These are phyloP conservation scores for Graphiopsis chlorocephala DNA, from an alignment of 2,329 filamentous ascomycete species.

Conservation along the genomic window DNA sequence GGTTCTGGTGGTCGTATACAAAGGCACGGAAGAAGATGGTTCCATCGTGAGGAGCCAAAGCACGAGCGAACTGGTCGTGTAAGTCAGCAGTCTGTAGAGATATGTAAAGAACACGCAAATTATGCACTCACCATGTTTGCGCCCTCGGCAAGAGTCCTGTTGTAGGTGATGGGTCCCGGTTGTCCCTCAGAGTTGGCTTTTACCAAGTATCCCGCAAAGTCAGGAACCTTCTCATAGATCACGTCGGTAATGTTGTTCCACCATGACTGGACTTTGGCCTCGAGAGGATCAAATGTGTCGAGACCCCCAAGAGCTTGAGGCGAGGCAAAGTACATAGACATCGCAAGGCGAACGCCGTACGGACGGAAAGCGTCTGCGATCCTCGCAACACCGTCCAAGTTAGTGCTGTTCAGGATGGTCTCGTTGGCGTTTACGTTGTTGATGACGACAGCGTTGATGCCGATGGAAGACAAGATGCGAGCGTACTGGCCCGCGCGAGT, in stretches of 20 bases:
- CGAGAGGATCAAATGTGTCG: constrained; percentile 63
- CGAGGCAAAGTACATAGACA: constrained; percentile 68
- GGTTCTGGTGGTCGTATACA: constrained; percentile 59
- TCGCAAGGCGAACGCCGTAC: constrained; percentile 63
- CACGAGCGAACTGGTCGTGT: constrained; percentile 59
- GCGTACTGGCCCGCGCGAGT: constrained; percentile 62
- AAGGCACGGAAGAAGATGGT: constrained; percentile 70
- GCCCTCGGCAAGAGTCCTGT: constrained; percentile 65
- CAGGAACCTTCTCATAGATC: constrained; percentile 61
- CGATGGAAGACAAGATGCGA: constrained; percentile 63
- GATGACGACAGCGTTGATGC: constrained; percentile 64
- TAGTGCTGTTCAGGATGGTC: constrained; percentile 53
- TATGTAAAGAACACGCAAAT: too few relatives aligned
- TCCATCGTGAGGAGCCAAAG: constrained; percentile 57
- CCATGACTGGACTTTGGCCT: constrained; percentile 58
- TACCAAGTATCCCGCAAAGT: constrained; percentile 66
- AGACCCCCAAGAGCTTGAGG: constrained; percentile 57
- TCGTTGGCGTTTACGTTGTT: constrained; percentile 73
- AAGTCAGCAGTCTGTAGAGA: background rate
- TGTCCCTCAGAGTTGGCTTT: constrained; percentile 73
- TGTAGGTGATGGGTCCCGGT: constrained; percentile 67
- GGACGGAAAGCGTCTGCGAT: constrained; percentile 66
- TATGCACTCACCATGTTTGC: constrained; percentile 36
- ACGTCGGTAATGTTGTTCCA: constrained; percentile 60
- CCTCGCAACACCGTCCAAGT: constrained; percentile 59